These are phyloP conservation scores for Potentilla sterilis DNA, from an alignment of 306 rosid species.

Conservation along the genomic window DNA sequence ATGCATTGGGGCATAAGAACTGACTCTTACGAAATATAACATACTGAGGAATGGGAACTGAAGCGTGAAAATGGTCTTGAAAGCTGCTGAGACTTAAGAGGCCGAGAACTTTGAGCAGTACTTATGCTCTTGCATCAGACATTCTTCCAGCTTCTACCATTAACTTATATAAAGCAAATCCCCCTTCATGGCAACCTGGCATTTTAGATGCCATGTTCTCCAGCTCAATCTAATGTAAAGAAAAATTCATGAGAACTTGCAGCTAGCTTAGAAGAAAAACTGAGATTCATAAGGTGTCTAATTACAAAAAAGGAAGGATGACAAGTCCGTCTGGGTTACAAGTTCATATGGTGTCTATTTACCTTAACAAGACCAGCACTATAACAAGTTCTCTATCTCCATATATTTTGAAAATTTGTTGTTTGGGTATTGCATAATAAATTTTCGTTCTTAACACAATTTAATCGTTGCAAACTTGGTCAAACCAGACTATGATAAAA, in stretches of 20 bases:
- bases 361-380: not conserved
- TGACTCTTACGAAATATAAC: not conserved
- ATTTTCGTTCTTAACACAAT: not conserved
- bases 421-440: not conserved
- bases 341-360: not conserved
- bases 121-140: slow-evolving; percentile 33
- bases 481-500: not conserved
- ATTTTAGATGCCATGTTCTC: slow-evolving; percentile 70
- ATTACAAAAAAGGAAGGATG: not conserved
- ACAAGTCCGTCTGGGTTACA: not conserved
- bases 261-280: slow-evolving; percentile 8
- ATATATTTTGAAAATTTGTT: not conserved
- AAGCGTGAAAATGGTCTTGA: slow-evolving; percentile 7
- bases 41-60: slow-evolving; percentile 1
- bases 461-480: not conserved
- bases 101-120: slow-evolving; percentile 13
- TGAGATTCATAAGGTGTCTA: not conserved
- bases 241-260: slow-evolving; percentile 33
- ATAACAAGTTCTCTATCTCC: not conserved
- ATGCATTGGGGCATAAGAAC: not conserved
- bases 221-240: slow-evolving; percentile 53
- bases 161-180: slow-evolving; percentile 68
- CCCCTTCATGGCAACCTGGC: slow-evolving; percentile 98
- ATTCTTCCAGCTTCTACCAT: slow-evolving; percentile 58
- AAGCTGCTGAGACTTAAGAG: slow-evolving; percentile 16